phyloP scores from a whole-genome alignment of 1,139 yeast species.

The Debaryomyces psychrophilus region DNA sequence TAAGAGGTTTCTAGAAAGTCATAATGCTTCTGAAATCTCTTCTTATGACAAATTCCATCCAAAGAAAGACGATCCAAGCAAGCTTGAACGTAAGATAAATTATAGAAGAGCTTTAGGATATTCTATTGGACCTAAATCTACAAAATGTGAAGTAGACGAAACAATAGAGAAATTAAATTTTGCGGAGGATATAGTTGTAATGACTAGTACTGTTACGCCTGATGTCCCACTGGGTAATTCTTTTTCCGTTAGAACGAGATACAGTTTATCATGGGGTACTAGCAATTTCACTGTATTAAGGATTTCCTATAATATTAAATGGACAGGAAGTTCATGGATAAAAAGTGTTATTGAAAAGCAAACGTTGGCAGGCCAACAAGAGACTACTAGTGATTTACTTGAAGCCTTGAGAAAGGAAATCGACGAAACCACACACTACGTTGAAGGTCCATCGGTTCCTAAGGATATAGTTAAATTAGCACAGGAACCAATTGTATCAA shows the following conservation, averaged over 20 bases:
- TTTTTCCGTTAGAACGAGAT: constrained; percentile 54
- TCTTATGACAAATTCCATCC: constrained; percentile 43
- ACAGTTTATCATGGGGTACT: constrained; percentile 51
- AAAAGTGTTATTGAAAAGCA: constrained; percentile 56
- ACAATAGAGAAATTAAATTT: constrained; percentile 44
- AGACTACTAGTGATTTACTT: constrained; percentile 39
- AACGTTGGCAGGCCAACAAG: constrained; percentile 50
- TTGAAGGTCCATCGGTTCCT: constrained; percentile 24
- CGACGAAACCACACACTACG: constrained; percentile 24
- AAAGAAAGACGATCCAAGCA: constrained; percentile 34
- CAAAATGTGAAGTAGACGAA: constrained; percentile 54
- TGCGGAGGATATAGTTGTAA: constrained; percentile 38
- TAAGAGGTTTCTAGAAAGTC: constrained; percentile 40
- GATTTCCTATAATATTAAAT: constrained; percentile 49
- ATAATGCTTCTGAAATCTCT: constrained; percentile 52
- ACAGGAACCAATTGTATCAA: background rate
- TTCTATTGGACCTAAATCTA: constrained; percentile 61
- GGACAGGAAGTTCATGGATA: constrained; percentile 64
- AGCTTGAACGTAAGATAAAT: constrained; percentile 38
- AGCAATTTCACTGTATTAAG: constrained; percentile 43
- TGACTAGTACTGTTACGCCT: constrained; percentile 51
- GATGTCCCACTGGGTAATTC: constrained; percentile 64
- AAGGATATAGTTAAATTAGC: constrained; percentile 4
- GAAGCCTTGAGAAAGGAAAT: constrained; percentile 34
- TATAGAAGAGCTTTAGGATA: constrained; percentile 54